Conservation (phyloP, 257 asterid genomes). For the Eustoma russellianum region DNA sequence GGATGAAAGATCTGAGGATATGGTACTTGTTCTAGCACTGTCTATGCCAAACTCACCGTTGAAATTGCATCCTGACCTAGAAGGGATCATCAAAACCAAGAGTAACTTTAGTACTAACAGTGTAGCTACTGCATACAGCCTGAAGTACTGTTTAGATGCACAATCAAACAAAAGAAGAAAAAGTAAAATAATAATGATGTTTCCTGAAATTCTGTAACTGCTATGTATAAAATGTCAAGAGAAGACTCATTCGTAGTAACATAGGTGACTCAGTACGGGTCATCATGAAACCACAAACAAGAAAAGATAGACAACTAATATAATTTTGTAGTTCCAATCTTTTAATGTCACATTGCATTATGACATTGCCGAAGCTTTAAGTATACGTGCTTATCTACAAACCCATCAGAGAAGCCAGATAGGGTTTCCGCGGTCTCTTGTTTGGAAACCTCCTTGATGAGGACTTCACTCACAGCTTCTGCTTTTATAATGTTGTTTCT, state of each 20-base stretch:
- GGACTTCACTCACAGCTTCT: constrained; percentile 20
- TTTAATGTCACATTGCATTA: not conserved
- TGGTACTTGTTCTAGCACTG: constrained; percentile 9
- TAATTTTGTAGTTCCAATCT: not conserved
- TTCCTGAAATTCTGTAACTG: too few relatives aligned
- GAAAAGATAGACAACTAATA: too few relatives aligned
- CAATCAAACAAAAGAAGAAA: too few relatives aligned
- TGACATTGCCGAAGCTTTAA: not conserved
- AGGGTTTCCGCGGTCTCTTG: constrained; percentile 2
- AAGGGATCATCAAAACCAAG: constrained; percentile 6
- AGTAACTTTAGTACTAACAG: not conserved
- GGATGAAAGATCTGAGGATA: constrained; percentile 24
- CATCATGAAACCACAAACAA: too few relatives aligned
- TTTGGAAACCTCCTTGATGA: constrained; percentile 9
- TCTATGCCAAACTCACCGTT: constrained; percentile 9
- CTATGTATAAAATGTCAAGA: too few relatives aligned
- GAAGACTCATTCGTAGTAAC: too few relatives aligned
- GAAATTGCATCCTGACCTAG: constrained; percentile 32
- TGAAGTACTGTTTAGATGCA: too few relatives aligned
- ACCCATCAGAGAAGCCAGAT: constrained; percentile 30
- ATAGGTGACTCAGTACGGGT: too few relatives aligned
- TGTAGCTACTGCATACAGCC: not conserved
- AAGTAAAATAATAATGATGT: too few relatives aligned
- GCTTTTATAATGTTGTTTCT: constrained; percentile 17
- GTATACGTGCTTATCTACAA: not conserved